Evolutionary conservation across 805 yeast genomes (phyloP).

Genomic region (Spathaspora hagerdaliae): DNA sequence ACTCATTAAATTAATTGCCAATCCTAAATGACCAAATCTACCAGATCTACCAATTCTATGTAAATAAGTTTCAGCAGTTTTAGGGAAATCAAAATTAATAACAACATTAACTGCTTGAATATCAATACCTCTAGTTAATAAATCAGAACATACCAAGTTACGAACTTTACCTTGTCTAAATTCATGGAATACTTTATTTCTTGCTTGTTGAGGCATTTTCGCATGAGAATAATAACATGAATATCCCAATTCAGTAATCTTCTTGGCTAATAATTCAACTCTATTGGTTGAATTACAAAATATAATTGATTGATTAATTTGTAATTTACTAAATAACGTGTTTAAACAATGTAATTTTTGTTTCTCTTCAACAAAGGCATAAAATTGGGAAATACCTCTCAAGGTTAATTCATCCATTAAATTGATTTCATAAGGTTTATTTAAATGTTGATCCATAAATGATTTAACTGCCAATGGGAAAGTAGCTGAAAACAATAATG

Average conservation of each 20-base stretch:
- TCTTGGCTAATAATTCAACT: slow-evolving; percentile 92
- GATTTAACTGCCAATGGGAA: slow-evolving; percentile 92
- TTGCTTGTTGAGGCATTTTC: slow-evolving; percentile 93
- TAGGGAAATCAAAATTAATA: slow-evolving; percentile 97
- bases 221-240: slow-evolving; percentile 98
- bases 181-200: slow-evolving; percentile 98
- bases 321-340: slow-evolving; percentile 89
- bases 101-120: slow-evolving; percentile 98
- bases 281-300: slow-evolving; percentile 96
- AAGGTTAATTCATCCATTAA: slow-evolving; percentile 96
- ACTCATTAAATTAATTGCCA: slow-evolving; percentile 93
- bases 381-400: slow-evolving; percentile 94
- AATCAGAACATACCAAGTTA: slow-evolving; percentile 93
- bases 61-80: slow-evolving; percentile 93
- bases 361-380: slow-evolving; percentile 96
- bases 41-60: slow-evolving; percentile 99
- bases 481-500: slow-evolving; percentile 88
- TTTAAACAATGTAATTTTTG: slow-evolving; percentile 95
- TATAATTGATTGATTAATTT: slow-evolving; percentile 93
- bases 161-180: slow-evolving; percentile 98
- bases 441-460: slow-evolving; percentile 87
- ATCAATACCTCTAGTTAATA: slow-evolving; percentile 97
- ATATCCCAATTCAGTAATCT: slow-evolving; percentile 92
- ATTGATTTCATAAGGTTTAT: slow-evolving; percentile 91
- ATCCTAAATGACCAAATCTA: slow-evolving; percentile 96